These are phyloP conservation scores for Bipolaris zeicola DNA, from an alignment of 2,329 filamentous ascomycete genomes.

Conservation along the genomic window DNA sequence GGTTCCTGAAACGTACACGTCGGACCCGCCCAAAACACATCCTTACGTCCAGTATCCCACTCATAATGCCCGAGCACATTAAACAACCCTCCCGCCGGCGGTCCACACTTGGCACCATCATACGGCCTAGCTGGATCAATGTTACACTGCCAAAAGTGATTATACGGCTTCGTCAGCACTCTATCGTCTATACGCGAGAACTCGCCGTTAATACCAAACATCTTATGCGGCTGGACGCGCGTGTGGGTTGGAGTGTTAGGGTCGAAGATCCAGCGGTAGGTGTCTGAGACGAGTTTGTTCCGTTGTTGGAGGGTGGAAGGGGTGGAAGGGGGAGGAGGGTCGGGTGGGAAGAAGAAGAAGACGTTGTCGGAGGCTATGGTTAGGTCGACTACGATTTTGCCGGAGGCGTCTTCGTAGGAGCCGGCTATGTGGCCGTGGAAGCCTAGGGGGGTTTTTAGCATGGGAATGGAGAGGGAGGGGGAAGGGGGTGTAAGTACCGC, in stretches of 20 bases:
- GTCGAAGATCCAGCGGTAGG: conserved; percentile 52
- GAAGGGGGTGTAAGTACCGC: conserved; percentile 45
- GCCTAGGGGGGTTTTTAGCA: conserved; percentile 22
- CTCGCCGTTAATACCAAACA: conserved; percentile 50
- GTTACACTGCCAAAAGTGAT: conserved; percentile 50
- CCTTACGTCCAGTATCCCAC: conserved; percentile 40
- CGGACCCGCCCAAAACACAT: conserved; percentile 45
- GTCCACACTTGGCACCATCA: conserved; percentile 41
- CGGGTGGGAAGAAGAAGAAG: conserved; percentile 52
- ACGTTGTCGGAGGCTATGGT: conserved; percentile 51
- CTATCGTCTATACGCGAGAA: conserved; percentile 56
- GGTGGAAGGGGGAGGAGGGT: conserved; percentile 50
- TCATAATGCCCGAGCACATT: conserved; percentile 43
- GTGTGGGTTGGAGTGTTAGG: conserved; percentile 35
- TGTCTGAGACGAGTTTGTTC: conserved; percentile 49
- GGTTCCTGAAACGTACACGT: conserved; percentile 59
- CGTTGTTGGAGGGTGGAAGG: conserved; percentile 47
- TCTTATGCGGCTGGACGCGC: conserved; percentile 35
- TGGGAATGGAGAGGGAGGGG: no score
- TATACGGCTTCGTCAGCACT: conserved; percentile 48
- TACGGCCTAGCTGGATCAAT: conserved; percentile 43
- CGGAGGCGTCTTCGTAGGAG: conserved; percentile 49
- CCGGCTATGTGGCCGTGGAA: conserved; percentile 53
- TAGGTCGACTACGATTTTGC: conserved; percentile 48
- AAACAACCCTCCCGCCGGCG: conserved; percentile 40